Conservation (phyloP, 2,329 filamentous ascomycete species). For the Neophaeococcomyces mojaviensis region DNA sequence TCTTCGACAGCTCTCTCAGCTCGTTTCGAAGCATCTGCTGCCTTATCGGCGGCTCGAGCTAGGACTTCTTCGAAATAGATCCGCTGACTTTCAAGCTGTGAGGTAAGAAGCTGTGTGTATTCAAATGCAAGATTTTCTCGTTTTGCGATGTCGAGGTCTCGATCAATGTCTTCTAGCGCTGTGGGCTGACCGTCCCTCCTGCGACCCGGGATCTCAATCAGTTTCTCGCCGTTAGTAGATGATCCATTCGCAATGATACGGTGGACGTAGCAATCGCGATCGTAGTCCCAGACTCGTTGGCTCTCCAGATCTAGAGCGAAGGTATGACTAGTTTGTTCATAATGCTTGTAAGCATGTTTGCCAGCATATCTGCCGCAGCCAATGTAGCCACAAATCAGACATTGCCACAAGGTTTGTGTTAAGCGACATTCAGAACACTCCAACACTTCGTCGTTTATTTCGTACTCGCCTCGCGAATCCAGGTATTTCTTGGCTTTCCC, state of each 20-base stretch:
- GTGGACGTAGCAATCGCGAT: slow-evolving; percentile 91
- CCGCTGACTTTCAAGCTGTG: slow-evolving; percentile 85
- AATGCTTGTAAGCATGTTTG: slow-evolving; percentile 88
- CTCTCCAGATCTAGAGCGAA: slow-evolving; percentile 90
- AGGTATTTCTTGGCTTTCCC: slow-evolving; percentile 3
- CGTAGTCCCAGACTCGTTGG: slow-evolving; percentile 97
- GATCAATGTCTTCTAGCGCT: slow-evolving; percentile 17
- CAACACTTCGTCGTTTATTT: slow-evolving; percentile 47
- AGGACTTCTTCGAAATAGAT: slow-evolving; percentile 92
- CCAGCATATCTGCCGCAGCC: slow-evolving; percentile 92
- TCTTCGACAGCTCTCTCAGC: slow-evolving; percentile 52
- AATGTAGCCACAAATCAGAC: slow-evolving; percentile 83
- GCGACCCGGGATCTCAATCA: slow-evolving; percentile 63
- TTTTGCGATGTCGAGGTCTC: slow-evolving; percentile 43
- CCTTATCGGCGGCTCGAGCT: slow-evolving; percentile 82
- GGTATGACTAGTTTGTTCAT: slow-evolving; percentile 79
- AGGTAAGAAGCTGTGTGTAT: slow-evolving; percentile 88
- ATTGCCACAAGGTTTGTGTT: slow-evolving; percentile 79
- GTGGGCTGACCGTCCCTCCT: slow-evolving; percentile 45
- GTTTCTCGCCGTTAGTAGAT: slow-evolving; percentile 59
- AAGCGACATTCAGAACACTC: slow-evolving; percentile 76
- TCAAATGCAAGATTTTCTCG: slow-evolving; percentile 78
- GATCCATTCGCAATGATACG: slow-evolving; percentile 82
- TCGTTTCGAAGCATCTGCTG: slow-evolving; percentile 60
- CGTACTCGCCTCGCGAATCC: slow-evolving; percentile 33